Percentiles rank a stretch among this genome's conserved stretches.
These are phyloP conservation scores for Xylaria sp. DNA, from an alignment of 2,329 filamentous ascomycete genomes.

Conservation along the genomic window DNA sequence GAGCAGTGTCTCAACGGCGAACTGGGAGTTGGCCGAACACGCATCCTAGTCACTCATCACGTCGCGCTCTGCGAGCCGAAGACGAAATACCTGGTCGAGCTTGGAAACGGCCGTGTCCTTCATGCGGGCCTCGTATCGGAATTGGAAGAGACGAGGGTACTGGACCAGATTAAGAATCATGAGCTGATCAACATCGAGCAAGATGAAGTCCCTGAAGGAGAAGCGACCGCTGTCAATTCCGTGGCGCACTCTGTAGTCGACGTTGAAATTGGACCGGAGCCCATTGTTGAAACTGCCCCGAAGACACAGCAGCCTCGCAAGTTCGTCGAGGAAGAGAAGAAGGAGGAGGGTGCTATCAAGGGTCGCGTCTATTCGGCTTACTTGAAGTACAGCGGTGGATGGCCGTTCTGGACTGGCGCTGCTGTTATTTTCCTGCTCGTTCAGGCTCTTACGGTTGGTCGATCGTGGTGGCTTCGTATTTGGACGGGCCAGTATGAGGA, in stretches of 20 bases:
- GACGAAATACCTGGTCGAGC: slow-evolving; percentile 68
- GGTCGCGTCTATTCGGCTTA: slow-evolving; percentile 63
- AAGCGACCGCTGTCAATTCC: slow-evolving; percentile 50
- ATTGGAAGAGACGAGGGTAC: slow-evolving; percentile 51
- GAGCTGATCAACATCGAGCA: slow-evolving; percentile 44
- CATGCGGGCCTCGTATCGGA: slow-evolving; percentile 61
- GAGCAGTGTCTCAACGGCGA: slow-evolving; percentile 69
- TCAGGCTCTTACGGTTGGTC: slow-evolving; percentile 51
- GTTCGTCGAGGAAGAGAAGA: slow-evolving; percentile 71
- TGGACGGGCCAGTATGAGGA: slow-evolving; percentile 50
- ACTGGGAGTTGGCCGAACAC: slow-evolving; percentile 62
- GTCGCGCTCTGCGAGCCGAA: slow-evolving; percentile 64
- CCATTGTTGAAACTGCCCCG: slow-evolving; percentile 46
- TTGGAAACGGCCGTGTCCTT: slow-evolving; percentile 62
- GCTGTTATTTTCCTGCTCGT: slow-evolving; percentile 50
- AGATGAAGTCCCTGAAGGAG: slow-evolving; percentile 42
- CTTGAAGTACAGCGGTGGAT: slow-evolving; percentile 59
- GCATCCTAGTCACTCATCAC: slow-evolving; percentile 77
- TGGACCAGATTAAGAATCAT: slow-evolving; percentile 53
- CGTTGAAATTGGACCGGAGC: slow-evolving; percentile 35
- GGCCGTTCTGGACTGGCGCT: slow-evolving; percentile 53
- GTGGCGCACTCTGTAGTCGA: slow-evolving; percentile 43
- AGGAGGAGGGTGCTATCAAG: slow-evolving; percentile 65
- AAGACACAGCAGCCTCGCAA: slow-evolving; percentile 52
- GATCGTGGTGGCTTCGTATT: slow-evolving; percentile 59